Evolutionary conservation across 2,329 filamentous ascomycete genomes (phyloP).

Genomic region (Elsinoe ampelina): DNA sequence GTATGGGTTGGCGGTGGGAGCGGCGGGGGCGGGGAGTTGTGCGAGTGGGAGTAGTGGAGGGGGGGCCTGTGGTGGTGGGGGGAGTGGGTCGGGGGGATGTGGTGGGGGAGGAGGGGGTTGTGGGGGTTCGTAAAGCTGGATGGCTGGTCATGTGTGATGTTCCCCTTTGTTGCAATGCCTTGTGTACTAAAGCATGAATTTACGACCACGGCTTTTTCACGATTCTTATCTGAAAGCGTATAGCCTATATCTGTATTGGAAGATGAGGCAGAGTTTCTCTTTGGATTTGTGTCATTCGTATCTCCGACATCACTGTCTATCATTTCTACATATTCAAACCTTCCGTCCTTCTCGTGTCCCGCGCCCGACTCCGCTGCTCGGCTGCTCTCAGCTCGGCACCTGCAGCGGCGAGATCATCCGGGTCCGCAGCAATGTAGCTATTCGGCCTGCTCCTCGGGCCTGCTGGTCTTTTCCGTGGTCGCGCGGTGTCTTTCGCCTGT

Average conservation of each 20-base stretch:
- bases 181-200: no score
- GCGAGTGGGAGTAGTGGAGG: neutral
- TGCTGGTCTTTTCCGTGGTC: neutral
- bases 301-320: no score
- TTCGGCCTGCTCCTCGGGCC: neutral
- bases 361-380: slow-evolving; percentile 15
- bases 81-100: slow-evolving; percentile 36
- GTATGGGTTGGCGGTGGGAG: slow-evolving; percentile 30
- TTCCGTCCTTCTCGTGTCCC: slow-evolving; percentile 6
- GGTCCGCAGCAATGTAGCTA: slow-evolving; percentile 11
- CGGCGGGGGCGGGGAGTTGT: slow-evolving; percentile 33
- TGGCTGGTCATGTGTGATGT: no score
- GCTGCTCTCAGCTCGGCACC: slow-evolving; percentile 16
- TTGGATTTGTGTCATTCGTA: no score
- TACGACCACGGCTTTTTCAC: no score
- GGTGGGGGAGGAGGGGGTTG: slow-evolving; percentile 30
- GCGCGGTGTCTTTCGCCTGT: slow-evolving; percentile 4
- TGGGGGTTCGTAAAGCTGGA: slow-evolving; percentile 22
- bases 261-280: no score
- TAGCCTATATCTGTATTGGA: no score
- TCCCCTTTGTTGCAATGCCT: no score
- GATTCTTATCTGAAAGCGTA: no score
- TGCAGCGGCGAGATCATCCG: slow-evolving; percentile 14
- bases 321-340: no score
- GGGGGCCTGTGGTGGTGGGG: slow-evolving; percentile 28